Base-by-base conservation (phyloP, 2,329 filamentous ascomycete genomes). In the Verticillium nonalfalfae region DNA sequence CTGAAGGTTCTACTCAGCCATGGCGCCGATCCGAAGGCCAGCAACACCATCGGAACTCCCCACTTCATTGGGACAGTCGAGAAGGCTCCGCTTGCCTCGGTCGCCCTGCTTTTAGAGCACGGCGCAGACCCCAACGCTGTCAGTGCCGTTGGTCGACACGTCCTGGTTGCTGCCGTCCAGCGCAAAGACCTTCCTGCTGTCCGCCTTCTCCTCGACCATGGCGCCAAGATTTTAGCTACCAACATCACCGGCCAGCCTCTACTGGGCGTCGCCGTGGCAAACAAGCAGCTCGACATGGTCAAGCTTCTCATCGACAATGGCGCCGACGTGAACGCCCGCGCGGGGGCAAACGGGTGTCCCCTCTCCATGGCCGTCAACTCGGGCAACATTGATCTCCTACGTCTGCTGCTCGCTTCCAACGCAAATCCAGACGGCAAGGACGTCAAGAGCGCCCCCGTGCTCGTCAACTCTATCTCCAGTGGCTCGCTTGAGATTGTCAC, bases 21-120 rank as follows among this genome's bases (percentile, higher is more conserved):
- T 38, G 74, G 74, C 1, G 72, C 72, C 7, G 67, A 68, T 5
- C 65, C 74, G 18, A 69, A 73, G 60, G 70, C 71, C 3, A 64
- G 65, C 31, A 70, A 66, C 21, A 66, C 64, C 39, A 68, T 66
- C 1, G 72, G 72, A 0, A 67, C 73, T 18, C 62, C 67, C 0
- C 72, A 71, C 59, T 72, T 76, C 62, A 66, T 69, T 1, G 68
- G 71, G 5, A 69, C 74, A 1, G 66, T 73, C 18, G 62, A 62
- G 1, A 71, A 50, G 18, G 39, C 72, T 6, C 45, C 36, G 70
- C 1, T 72, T 0, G 62, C 63, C n/a, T 69, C 76, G 64, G 63
- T 70, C 1, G 61, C 61, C 13, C 66, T 75, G 18, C 68, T 76
- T 1, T 64, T 75, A 1, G 65, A 68, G 18, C 61, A 70, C 9